Conservation (phyloP, 495 filamentous ascomycete species). For the Penicillium diatomitis region DNA sequence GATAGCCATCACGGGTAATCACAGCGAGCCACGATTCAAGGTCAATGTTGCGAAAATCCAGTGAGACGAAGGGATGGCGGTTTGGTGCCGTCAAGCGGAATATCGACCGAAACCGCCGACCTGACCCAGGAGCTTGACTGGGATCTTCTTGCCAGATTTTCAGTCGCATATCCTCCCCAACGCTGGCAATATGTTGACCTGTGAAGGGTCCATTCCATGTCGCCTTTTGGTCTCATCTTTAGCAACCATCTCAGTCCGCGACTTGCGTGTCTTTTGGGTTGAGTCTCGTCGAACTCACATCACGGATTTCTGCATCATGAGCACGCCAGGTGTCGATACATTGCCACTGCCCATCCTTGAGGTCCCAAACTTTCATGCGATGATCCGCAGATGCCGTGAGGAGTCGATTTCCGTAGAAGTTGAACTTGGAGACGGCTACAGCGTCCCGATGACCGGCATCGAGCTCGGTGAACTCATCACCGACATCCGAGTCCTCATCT, state of each 20-base stretch:
- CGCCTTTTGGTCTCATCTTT: conserved; percentile 39
- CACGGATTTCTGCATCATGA: conserved; percentile 83
- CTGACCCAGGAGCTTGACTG: conserved; percentile 56
- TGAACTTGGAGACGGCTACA: conserved; percentile 44
- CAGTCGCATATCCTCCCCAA: conserved; percentile 79
- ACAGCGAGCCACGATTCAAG: conserved; percentile 74
- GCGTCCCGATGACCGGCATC: conserved; percentile 55
- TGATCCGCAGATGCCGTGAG: conserved; percentile 89
- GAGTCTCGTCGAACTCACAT: conserved; percentile 43
- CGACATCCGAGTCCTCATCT: conserved; percentile 23
- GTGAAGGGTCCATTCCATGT: conserved; percentile 67
- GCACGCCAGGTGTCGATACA: conserved; percentile 82
- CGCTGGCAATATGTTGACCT: conserved; percentile 54
- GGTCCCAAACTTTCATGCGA: conserved; percentile 85
- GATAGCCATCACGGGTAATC: conserved; percentile 67
- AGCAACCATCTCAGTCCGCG: conserved; percentile 4
- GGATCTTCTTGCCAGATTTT: conserved; percentile 87
- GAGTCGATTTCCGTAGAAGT: conserved; percentile 82
- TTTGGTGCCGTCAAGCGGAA: conserved; percentile 47
- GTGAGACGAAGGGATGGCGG: conserved; percentile 59
- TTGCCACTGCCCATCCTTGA: conserved; percentile 68
- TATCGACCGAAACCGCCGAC: conserved; percentile 66
- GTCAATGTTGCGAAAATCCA: conserved; percentile 69
- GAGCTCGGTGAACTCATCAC: conserved; percentile 52
- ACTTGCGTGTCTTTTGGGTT: not conserved